Conservation (phyloP, 768 basidiomycete species). For the Calvatia gigantea region DNA sequence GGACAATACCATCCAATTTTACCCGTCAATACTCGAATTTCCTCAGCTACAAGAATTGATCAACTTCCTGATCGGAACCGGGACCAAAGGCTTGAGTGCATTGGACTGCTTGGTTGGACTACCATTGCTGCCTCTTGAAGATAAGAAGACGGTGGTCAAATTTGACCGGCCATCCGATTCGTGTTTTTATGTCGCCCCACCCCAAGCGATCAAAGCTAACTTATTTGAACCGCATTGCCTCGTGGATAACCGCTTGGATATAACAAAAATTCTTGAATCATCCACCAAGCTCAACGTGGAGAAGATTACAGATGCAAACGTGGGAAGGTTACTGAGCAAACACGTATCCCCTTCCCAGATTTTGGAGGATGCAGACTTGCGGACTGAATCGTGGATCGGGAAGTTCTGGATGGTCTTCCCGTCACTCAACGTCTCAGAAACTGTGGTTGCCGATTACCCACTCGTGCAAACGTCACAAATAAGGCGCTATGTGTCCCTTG, state of each 20-base stretch:
- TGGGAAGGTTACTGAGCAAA: not conserved
- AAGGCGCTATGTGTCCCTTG: conserved; percentile 27
- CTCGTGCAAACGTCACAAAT: conserved; percentile 28
- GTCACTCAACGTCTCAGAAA: conserved; percentile 10
- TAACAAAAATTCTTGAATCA: not conserved
- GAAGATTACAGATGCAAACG: not conserved
- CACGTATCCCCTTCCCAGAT: not conserved
- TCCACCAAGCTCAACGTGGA: not conserved
- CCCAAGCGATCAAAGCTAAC: conserved; percentile 1
- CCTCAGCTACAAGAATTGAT: conserved; percentile 24
- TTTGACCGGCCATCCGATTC: conserved; percentile 16
- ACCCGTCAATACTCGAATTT: conserved; percentile 20
- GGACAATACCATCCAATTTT: not conserved
- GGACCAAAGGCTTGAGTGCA: conserved; percentile 11
- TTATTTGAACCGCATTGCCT: conserved; percentile 20
- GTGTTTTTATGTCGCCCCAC: conserved; percentile 28
- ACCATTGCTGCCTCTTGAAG: conserved; percentile 32
- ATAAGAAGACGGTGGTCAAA: conserved; percentile 26
- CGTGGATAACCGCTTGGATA: not conserved
- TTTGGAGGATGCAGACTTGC: not conserved
- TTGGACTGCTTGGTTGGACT: conserved; percentile 25
- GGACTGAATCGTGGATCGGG: conserved; percentile 22
- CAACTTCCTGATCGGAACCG: too few species aligned
- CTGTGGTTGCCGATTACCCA: conserved; percentile 24
- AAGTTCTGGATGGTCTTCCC: conserved; percentile 29